phyloP scores from a whole-genome alignment of 2,329 filamentous ascomycete species.

The Fonsecaea erecta region DNA sequence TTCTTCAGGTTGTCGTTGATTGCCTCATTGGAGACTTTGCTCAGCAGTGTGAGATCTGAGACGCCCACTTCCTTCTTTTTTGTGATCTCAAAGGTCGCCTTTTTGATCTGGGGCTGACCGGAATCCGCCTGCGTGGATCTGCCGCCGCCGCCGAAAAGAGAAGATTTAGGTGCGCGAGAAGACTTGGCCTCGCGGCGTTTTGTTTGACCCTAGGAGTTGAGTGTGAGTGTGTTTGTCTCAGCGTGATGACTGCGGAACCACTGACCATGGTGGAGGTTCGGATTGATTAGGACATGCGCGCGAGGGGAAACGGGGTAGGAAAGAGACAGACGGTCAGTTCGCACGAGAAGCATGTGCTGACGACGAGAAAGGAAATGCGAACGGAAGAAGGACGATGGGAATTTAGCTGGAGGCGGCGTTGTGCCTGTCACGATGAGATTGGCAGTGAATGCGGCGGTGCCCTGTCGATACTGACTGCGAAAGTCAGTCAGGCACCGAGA shows the following conservation, averaged over 20 bases:
- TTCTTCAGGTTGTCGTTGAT: slow-evolving; percentile 99
- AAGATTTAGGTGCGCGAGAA: slow-evolving; percentile 36
- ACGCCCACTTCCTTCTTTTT: slow-evolving; percentile 99
- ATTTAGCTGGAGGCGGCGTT: slow-evolving; percentile 12
- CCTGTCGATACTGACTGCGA: slow-evolving; percentile 2
- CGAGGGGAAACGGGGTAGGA: slow-evolving; percentile 6
- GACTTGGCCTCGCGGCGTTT: slow-evolving; percentile 40
- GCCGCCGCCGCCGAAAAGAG: slow-evolving; percentile 39
- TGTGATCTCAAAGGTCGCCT: slow-evolving; percentile 90
- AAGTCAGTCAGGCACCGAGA: not conserved
- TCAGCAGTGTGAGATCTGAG: slow-evolving; percentile 94
- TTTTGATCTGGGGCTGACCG: slow-evolving; percentile 75
- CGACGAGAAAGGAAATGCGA: not conserved
- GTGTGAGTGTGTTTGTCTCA: slow-evolving; percentile 21
- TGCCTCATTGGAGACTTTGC: slow-evolving; percentile 98
- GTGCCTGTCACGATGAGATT: slow-evolving; percentile 18
- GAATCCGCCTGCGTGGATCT: slow-evolving; percentile 43
- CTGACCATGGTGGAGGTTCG: slow-evolving; percentile 26
- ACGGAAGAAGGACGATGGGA: slow-evolving; percentile 1
- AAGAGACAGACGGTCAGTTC: not conserved
- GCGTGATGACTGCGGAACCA: slow-evolving; percentile 1
- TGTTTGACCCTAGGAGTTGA: slow-evolving; percentile 37
- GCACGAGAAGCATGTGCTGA: not conserved
- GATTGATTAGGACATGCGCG: slow-evolving; percentile 31
- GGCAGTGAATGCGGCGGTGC: slow-evolving; percentile 6